These are phyloP conservation scores for Gremmenia infestans DNA, from an alignment of 2,329 filamentous ascomycete genomes.

Conservation along the genomic window DNA sequence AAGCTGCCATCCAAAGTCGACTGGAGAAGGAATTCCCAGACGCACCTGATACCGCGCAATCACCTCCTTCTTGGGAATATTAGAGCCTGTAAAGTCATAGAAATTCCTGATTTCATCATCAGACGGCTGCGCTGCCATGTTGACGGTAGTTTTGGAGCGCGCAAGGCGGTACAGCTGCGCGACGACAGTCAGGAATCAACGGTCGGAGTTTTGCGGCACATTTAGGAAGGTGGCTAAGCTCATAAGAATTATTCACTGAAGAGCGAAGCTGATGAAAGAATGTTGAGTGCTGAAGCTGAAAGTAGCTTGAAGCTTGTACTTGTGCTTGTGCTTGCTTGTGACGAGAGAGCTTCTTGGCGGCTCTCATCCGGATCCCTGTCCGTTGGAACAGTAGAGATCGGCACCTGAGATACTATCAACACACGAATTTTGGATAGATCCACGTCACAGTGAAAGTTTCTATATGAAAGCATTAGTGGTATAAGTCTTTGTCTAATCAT, in stretches of 20 bases:
- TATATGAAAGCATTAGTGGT: background rate
- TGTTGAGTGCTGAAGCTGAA: background rate
- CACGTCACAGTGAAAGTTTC: background rate
- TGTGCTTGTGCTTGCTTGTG: background rate
- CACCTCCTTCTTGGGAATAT: conserved; percentile 17
- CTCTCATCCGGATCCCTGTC: too few species aligned
- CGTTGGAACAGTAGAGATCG: background rate
- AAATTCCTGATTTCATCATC: conserved; percentile 22
- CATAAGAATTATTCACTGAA: background rate
- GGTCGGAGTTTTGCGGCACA: background rate
- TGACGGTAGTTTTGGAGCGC: conserved; percentile 6
- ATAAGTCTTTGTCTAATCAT: too few species aligned
- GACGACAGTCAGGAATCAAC: too few species aligned
- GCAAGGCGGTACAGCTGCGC: too few species aligned
- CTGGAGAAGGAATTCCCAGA: conserved; percentile 6
- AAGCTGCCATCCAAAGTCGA: conserved; percentile 7
- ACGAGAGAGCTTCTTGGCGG: background rate
- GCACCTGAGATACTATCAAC: background rate
- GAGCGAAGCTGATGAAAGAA: background rate
- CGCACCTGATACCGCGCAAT: conserved; percentile 23
- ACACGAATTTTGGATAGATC: background rate
- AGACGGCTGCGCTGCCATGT: conserved; percentile 22
- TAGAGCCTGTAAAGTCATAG: conserved; percentile 9
- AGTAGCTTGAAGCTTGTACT: background rate
- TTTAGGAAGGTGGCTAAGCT: background rate